These are phyloP conservation scores for Geosmithia flava DNA, from an alignment of 2,329 filamentous ascomycete species.

Conservation along the genomic window DNA sequence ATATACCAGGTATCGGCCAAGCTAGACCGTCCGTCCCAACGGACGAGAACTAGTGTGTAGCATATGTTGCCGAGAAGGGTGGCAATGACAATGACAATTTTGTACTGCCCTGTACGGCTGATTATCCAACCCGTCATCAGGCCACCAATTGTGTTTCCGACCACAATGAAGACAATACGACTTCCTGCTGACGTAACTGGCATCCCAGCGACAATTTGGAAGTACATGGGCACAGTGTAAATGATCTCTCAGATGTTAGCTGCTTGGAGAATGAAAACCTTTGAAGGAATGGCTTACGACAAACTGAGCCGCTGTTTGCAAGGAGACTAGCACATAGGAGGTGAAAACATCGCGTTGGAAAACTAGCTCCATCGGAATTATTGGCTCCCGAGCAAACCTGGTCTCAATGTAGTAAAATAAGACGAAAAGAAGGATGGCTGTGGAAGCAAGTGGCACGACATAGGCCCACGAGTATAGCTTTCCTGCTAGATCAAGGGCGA, in stretches of 20 bases:
- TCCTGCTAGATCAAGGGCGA: not conserved
- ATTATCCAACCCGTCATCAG: not conserved
- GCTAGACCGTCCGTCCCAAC: not conserved
- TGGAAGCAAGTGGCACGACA: not conserved
- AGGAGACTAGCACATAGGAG: not conserved
- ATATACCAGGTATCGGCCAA: not conserved
- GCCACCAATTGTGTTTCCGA: constrained; percentile 2
- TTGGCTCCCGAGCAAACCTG: not conserved
- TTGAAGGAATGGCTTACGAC: not conserved
- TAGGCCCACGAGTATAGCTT: not conserved
- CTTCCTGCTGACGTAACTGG: not conserved
- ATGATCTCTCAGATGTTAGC: not conserved
- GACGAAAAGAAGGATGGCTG: not conserved
- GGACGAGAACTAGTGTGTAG: not conserved
- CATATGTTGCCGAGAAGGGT: not conserved
- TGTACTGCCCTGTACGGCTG: not conserved
- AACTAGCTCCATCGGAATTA: not conserved
- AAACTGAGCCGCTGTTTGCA: constrained; percentile 1
- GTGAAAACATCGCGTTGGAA: not conserved
- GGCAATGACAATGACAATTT: not conserved
- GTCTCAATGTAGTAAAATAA: not conserved
- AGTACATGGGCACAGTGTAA: constrained; percentile 1
- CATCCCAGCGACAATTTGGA: not conserved
- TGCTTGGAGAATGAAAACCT: not conserved
- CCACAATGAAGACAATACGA: not conserved